phyloP scores from a whole-genome alignment of 495 filamentous ascomycete genomes.

The Aspergillus cristatus region DNA sequence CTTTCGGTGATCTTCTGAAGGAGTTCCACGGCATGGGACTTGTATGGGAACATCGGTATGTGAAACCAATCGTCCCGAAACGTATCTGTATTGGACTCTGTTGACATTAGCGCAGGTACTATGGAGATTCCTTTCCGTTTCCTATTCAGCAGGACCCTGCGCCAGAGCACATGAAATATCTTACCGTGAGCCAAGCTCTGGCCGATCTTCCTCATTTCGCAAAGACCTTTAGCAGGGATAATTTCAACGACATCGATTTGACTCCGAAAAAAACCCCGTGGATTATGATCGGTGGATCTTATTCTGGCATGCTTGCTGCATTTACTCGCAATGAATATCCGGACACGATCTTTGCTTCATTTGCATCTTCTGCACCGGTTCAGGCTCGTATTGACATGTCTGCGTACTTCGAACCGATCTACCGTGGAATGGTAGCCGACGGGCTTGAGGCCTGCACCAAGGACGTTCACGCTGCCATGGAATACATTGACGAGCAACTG shows the following conservation, averaged over 20 bases:
- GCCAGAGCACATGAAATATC: conserved; percentile 39
- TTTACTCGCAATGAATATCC: conserved; percentile 48
- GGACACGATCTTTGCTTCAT: conserved; percentile 46
- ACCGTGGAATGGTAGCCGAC: conserved; percentile 41
- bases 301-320: conserved; percentile 47
- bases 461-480: conserved; percentile 42
- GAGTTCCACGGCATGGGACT: conserved; percentile 46
- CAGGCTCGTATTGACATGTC: conserved; percentile 49
- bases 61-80: neutral
- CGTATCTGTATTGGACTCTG: neutral
- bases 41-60: conserved; percentile 50
- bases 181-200: conserved; percentile 42
- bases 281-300: conserved; percentile 52
- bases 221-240: conserved; percentile 31
- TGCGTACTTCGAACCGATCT: conserved; percentile 46
- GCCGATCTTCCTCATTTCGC: conserved; percentile 46
- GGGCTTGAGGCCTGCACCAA: conserved; percentile 45
- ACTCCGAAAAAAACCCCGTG: conserved; percentile 43
- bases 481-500: conserved; percentile 43
- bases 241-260: conserved; percentile 26
- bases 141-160: conserved; percentile 34
- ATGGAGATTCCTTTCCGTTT: conserved; percentile 43
- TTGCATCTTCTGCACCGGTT: conserved; percentile 46
- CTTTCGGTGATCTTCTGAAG: conserved; percentile 34
- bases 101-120: conserved; percentile 27